Conservation (phyloP, 2,329 filamentous ascomycete genomes). For the Gaeumannomyces tritici region DNA sequence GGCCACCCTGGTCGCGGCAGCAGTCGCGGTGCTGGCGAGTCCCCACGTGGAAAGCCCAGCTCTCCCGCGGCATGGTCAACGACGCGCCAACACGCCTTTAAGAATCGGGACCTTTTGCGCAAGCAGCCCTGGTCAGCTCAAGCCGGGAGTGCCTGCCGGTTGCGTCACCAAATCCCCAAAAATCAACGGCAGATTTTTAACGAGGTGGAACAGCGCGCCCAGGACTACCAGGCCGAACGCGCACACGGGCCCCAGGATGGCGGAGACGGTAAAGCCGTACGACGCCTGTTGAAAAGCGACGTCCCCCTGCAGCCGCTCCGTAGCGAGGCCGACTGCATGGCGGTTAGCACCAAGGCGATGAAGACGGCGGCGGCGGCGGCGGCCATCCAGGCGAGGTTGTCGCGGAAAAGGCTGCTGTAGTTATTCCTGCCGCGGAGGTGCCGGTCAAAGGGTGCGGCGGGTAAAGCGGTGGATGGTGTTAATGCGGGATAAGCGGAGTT, state of each 20-base stretch:
- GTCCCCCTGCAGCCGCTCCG: conserved; percentile 15
- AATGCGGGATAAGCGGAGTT: conserved; percentile 12
- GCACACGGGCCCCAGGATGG: conserved; percentile 9
- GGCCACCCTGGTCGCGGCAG: no score
- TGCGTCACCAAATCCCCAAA: background rate
- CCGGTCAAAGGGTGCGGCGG: conserved; percentile 5
- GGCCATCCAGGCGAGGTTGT: conserved; percentile 27
- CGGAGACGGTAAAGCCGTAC: conserved; percentile 25
- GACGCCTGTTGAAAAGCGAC: conserved; percentile 23
- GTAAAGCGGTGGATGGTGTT: conserved; percentile 10
- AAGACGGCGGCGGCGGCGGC: conserved; percentile 21
- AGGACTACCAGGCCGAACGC: conserved; percentile 6
- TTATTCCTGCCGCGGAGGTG: conserved; percentile 8
- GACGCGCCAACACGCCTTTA: no score
- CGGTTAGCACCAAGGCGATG: conserved; percentile 28
- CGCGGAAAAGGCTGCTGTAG: conserved; percentile 20
- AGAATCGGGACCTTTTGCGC: no score
- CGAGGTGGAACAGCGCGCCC: conserved; percentile 6
- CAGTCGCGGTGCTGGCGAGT: no score
- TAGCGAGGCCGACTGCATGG: conserved; percentile 33
- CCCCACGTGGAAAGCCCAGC: no score
- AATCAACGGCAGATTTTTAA: conserved; percentile 20
- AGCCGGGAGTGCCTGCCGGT: background rate
- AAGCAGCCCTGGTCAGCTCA: no score
- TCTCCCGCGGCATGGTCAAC: no score